A percentile compares a stretch with the other conserved stretches of the same genome.
Conservation (phyloP, 2,329 filamentous ascomycete genomes). For the Cladophialophora chaetospira region DNA sequence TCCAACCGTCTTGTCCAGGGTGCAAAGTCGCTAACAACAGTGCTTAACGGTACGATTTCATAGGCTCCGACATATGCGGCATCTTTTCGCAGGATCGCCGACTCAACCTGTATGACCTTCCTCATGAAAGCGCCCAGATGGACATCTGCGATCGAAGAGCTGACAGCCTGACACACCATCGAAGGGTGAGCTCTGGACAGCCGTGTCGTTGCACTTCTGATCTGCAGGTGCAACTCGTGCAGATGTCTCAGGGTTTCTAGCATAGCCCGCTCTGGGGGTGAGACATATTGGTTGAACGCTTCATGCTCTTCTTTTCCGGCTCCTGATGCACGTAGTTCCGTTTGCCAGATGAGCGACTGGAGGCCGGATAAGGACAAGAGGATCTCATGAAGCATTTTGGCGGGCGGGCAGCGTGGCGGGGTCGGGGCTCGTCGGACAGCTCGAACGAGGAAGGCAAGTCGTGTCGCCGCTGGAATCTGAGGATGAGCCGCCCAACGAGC, state of each 20-base stretch:
- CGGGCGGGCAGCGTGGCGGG: slow-evolving; percentile 10
- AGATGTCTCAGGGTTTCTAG: slow-evolving; percentile 75
- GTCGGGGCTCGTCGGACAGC: slow-evolving; percentile 17
- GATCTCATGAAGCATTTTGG: slow-evolving; percentile 94
- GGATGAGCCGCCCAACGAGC: slow-evolving; percentile 45
- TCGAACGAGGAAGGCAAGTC: slow-evolving; percentile 14
- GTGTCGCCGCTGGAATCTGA: slow-evolving; percentile 44
- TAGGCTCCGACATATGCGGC: slow-evolving; percentile 83
- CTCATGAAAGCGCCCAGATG: slow-evolving; percentile 80
- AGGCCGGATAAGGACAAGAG: slow-evolving; percentile 94
- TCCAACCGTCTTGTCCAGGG: slow-evolving; percentile 81
- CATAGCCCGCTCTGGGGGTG: slow-evolving; percentile 80
- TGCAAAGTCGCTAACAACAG: slow-evolving; percentile 80
- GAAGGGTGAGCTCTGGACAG: slow-evolving; percentile 74
- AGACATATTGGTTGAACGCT: slow-evolving; percentile 56
- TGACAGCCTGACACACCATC: slow-evolving; percentile 83
- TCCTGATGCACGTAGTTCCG: slow-evolving; percentile 47
- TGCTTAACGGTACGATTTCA: slow-evolving; percentile 87
- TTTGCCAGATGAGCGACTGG: slow-evolving; percentile 71
- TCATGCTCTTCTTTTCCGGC: slow-evolving; percentile 51
- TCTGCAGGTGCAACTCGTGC: slow-evolving; percentile 73
- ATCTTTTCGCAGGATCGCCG: slow-evolving; percentile 73
- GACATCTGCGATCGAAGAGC: slow-evolving; percentile 70
- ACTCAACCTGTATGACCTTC: slow-evolving; percentile 83
- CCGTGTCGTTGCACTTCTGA: slow-evolving; percentile 66